Base-by-base conservation (phyloP, 169 alveolate species). In the Cryptosporidium felis region DNA sequence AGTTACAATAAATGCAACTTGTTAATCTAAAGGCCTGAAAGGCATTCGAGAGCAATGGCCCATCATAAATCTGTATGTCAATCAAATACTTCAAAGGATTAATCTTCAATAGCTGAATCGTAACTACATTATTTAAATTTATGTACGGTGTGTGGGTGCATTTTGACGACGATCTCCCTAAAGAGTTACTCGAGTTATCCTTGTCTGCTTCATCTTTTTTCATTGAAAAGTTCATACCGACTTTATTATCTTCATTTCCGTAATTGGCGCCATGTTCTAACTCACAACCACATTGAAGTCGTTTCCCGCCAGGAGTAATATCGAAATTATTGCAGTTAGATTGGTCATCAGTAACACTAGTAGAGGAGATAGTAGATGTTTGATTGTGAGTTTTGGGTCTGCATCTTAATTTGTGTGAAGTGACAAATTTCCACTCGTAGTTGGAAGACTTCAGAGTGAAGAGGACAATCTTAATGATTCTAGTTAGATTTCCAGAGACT, bases 61-160 rank as follows among this genome's bases (percentile, higher is more conserved):
- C 85, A 30, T 74, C 85, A 56, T 49, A 53, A 4, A 74, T 42
- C 26, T 74, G 85, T 4, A 56, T 74, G 40, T 74, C 85, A 32
- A 74, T 18, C 3, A 74, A 41, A 36, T 74, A 74, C 46, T 74
- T 74, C 45, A 74, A 74, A 21, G 85, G 67, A 74, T 56, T 32
- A 9, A 74, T 74, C 56, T 56, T 74, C 23, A 74, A 74, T 12
- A 74, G 46, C 56, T 74, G 85, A 34, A 74, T 53, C 9, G 63
- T 56, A 14, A 59, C 56, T 6, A 74, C 9, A 6, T 18, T 36
- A 9, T 49, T n/a, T n/a, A n/a, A n/a, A n/a, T n/a, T n/a, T n/a
- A n/a, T n/a, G n/a, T n/a, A n/a, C n/a, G n/a, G n/a, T n/a, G n/a
- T n/a, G n/a, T n/a, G n/a, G n/a, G n/a, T n/a, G n/a, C n/a, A n/a